phyloP scores from a whole-genome alignment of 139 green algal species.

The Tetratostichococcus sp. region DNA sequence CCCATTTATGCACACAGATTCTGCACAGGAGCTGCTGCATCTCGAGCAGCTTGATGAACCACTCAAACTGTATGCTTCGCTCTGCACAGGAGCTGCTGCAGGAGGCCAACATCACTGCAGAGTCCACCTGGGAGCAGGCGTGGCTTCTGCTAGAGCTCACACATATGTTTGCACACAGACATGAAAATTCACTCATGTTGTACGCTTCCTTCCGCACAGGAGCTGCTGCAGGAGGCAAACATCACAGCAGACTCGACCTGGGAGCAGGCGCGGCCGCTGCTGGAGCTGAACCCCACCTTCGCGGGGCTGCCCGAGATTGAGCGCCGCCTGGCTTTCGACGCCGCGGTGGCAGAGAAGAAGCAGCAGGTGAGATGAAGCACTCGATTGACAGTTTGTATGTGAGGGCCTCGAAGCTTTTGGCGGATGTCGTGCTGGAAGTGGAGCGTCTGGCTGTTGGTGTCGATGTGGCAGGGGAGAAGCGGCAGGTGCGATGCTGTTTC shows the following conservation, averaged over 20 bases:
- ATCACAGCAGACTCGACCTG: conserved; percentile 2
- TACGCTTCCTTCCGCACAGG: background rate
- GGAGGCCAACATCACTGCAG: background rate
- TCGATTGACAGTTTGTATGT: too few species aligned
- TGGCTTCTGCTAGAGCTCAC: conserved; percentile 1
- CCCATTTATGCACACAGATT: too few species aligned
- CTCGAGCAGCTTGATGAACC: too few species aligned
- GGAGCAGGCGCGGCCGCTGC: conserved; percentile 4
- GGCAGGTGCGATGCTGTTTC: too few species aligned
- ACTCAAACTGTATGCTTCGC: too few species aligned
- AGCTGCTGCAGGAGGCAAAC: conserved; percentile 18
- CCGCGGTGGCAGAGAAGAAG: background rate
- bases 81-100: conserved; percentile 17
- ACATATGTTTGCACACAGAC: too few species aligned
- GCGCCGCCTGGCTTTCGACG: conserved; percentile 17
- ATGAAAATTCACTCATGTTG: too few species aligned
- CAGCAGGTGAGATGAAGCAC: background rate
- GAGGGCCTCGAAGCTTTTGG: too few species aligned
- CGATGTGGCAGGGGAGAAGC: too few species aligned
- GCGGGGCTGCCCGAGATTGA: conserved; percentile 5
- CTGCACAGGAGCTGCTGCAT: too few species aligned
- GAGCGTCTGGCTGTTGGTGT: too few species aligned
- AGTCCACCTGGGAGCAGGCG: conserved; percentile 5
- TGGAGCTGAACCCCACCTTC: conserved; percentile 16
- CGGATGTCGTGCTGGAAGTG: too few species aligned